Conservation (phyloP, 345 rosid genomes). For the Moringa oleifera region DNA sequence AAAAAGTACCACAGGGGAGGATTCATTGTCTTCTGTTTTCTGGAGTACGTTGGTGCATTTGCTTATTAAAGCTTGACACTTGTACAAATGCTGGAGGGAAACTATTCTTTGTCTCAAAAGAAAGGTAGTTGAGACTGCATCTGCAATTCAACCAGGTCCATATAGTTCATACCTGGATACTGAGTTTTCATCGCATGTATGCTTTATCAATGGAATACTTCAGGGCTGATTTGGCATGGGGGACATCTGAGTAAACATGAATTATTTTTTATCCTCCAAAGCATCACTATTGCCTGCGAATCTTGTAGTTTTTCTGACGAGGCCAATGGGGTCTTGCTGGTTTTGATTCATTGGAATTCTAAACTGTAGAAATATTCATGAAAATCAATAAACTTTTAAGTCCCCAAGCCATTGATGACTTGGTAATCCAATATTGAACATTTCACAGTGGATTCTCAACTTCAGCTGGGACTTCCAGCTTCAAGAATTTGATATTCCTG, state of each 20-base stretch:
- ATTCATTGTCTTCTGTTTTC: neutral
- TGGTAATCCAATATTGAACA: no score
- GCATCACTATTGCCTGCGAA: neutral
- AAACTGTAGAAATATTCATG: neutral
- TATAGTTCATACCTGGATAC: no score
- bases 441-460: no score
- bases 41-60: neutral
- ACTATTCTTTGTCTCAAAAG: neutral
- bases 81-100: neutral
- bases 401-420: no score
- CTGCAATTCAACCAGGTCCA: neutral
- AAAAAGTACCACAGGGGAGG: neutral
- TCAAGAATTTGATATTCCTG: no score
- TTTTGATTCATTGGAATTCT: neutral
- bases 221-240: neutral
- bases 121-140: neutral
- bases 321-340: neutral
- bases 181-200: no score
- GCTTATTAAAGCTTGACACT: neutral
- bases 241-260: neutral
- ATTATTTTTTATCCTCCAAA: no score
- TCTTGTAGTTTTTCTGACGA: neutral
- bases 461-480: no score
- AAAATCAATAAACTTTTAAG: no score
- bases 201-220: no score